These are phyloP conservation scores for Crithidia sp. DNA, from an alignment of 208 protist genomes.

Conservation along the genomic window DNA sequence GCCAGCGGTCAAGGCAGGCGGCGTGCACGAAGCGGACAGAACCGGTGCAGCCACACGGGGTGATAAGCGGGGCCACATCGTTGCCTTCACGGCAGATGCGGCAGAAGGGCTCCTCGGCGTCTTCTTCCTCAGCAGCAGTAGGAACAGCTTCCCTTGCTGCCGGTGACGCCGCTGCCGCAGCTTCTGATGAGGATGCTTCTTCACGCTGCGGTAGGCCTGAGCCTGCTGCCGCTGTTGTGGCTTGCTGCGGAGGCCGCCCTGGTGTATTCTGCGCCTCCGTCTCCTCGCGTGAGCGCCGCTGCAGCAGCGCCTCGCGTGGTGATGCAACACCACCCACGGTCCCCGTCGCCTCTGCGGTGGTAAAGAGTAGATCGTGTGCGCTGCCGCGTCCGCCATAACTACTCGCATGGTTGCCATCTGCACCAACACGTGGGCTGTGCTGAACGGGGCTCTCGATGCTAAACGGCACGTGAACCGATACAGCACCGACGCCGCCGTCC, in stretches of 20 bases:
- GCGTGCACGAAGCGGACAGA: conserved; percentile 81
- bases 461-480: conserved; percentile 26
- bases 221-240: too few species aligned
- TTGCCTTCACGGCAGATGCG: conserved; percentile 77
- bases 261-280: not conserved
- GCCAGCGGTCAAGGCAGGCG: conserved; percentile 81
- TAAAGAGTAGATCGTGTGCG: conserved; percentile 28
- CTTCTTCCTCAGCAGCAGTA: conserved; percentile 35
- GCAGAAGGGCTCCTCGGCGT: conserved; percentile 69
- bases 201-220: not conserved
- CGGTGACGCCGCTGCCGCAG: not conserved
- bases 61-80: conserved; percentile 63
- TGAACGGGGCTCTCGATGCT: conserved; percentile 11
- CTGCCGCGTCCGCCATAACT: not conserved
- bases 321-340: not conserved
- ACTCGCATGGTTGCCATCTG: not conserved
- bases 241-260: too few species aligned
- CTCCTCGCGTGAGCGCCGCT: conserved; percentile 15
- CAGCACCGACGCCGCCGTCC: conserved; percentile 2
- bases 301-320: not conserved
- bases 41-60: conserved; percentile 77
- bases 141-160: not conserved
- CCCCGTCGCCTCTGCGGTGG: not conserved
- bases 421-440: not conserved
- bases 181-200: not conserved